Evolutionary conservation across 257 asterid genomes (phyloP).

Genomic region (Datura wrightii): DNA sequence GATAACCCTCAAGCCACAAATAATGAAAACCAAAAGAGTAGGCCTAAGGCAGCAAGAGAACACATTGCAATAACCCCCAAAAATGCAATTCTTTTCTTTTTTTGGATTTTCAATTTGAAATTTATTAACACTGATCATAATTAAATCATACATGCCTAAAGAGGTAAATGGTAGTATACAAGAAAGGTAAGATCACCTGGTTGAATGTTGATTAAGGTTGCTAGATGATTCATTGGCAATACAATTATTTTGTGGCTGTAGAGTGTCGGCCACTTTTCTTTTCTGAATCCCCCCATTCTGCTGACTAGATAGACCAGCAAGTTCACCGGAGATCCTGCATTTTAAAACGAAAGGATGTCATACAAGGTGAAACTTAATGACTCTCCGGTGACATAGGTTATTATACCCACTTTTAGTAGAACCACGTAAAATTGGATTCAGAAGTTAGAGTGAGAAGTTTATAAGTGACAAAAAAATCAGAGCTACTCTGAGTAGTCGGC

Average conservation of each 20-base stretch:
- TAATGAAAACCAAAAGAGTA: not conserved
- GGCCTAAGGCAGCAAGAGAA: not conserved
- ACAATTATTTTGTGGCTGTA: slow-evolving; percentile 39
- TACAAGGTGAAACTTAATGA: not conserved
- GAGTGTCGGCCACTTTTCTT: slow-evolving; percentile 44
- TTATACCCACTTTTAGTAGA: not conserved
- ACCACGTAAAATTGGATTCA: not conserved
- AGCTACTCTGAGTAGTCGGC: not conserved
- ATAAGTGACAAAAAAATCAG: not conserved
- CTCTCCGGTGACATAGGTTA: not conserved
- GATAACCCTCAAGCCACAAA: not conserved
- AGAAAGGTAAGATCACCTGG: slow-evolving; percentile 47
- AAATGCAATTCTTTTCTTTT: not conserved
- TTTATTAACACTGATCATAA: not conserved
- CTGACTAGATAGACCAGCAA: slow-evolving; percentile 56
- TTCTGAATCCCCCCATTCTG: slow-evolving; percentile 51
- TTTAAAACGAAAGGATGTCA: slow-evolving; percentile 25
- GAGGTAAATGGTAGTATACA: not conserved
- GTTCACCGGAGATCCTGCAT: slow-evolving; percentile 74
- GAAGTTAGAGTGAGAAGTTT: not conserved
- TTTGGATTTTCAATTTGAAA: not conserved
- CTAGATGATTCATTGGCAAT: slow-evolving; percentile 48
- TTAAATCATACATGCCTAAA: not conserved
- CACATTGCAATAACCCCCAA: not conserved
- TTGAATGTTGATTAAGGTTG: slow-evolving; percentile 45